Evolutionary conservation across 2,329 filamentous ascomycete genomes (phyloP), one percentile per base, ranked within the genome.

Genomic region (Exophiala sp.): DNA sequence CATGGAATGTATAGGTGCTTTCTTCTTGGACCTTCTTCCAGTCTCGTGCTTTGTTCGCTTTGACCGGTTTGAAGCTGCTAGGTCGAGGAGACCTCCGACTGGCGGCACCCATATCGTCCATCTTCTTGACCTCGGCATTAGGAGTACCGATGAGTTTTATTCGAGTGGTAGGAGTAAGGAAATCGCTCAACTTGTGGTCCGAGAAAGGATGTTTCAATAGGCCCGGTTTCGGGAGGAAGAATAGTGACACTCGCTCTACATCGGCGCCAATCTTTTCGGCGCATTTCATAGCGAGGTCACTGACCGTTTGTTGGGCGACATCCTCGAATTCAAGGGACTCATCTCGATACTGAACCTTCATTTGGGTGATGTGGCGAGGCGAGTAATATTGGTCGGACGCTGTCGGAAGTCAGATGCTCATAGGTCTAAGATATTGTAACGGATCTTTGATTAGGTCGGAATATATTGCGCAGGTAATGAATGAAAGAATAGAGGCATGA

Each of bases 1-100:
- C 82, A 59, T 86, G 80, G 72, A 99, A 99, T 0, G 88, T 95
- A 73, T 95, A 96, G 55, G 76, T 78, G 16, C 77, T 75, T 54
- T 86, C 81, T n/a, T 83, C 82, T 66, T 76, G 72, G 38, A 61
- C 41, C 54, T 63, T 67, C 35, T 62, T 58, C 62, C 63, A 67
- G 48, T 69, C 65, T 12, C 61, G 59, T 14, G 58, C 52, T 16
- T 62, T 63, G 36, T 59, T 58, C 2, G 62, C 55, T 32, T 59
- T 56, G 38, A 55, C 53, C 8, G 54, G 47, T 44, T 52, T 51
- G 50, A 46, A 53, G 0, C 65, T 67, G 3, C 63, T 46, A n/a
- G 66, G 60, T 41, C 68, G 65, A 7, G 69, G 61, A 47, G 67
- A 62, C 49, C 66, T 62, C 10, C 63, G 67, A 7, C 60, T 66